Evolutionary conservation across 768 basidiomycete species (phyloP).

Genomic region (Leccinum aurantiacum): DNA sequence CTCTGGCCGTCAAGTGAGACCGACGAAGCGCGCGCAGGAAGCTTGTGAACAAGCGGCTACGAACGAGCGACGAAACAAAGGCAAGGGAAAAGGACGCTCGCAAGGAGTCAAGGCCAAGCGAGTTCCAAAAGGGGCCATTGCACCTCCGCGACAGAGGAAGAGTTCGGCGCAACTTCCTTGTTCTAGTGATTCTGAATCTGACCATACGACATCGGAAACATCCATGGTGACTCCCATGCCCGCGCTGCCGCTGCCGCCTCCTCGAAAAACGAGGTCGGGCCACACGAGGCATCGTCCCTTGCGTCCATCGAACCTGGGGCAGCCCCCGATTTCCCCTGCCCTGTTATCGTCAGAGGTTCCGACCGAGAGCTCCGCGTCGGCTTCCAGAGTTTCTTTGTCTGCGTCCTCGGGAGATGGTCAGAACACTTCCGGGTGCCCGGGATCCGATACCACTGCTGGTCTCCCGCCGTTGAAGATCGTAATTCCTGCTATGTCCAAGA

Average conservation of each 20-base stretch:
- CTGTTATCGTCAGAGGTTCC: background rate
- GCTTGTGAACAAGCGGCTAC: constrained; percentile 5
- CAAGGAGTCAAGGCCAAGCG: background rate
- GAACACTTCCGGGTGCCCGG: background rate
- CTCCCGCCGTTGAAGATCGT: background rate
- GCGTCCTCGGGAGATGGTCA: background rate
- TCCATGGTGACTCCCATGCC: background rate
- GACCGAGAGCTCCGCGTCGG: background rate
- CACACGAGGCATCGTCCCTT: constrained; percentile 3
- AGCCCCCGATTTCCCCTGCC: background rate
- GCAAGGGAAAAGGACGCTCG: background rate
- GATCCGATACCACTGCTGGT: background rate
- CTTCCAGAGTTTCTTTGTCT: background rate
- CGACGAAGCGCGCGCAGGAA: constrained; percentile 18
- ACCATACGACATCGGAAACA: background rate
- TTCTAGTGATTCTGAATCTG: background rate
- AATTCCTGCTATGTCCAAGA: background rate
- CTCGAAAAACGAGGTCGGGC: background rate
- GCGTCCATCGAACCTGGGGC: constrained; percentile 18
- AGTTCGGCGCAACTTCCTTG: background rate
- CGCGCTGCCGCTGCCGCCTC: background rate
- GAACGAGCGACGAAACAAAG: constrained; percentile 4
- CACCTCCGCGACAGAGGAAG: background rate
- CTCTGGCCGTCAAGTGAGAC: constrained; percentile 27
- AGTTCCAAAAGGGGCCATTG: background rate